Evolutionary conservation across 1,284 basidiomycete genomes (phyloP).

Genomic region (Inonotus obliquus): DNA sequence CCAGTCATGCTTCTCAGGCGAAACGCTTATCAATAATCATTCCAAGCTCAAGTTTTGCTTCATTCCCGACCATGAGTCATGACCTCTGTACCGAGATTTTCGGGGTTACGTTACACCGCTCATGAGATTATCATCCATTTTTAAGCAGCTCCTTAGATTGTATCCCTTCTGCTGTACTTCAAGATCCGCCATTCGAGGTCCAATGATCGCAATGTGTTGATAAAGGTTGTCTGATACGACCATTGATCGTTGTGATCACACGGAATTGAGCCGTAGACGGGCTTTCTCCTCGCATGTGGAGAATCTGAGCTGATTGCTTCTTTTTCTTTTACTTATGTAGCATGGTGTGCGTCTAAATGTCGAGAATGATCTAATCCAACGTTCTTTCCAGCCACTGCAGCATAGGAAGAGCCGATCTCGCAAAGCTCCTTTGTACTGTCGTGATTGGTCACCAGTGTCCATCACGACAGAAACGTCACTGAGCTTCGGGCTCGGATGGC

Average conservation of each 20-base stretch:
- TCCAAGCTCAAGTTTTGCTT: background rate
- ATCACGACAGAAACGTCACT: background rate
- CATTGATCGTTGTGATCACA: background rate
- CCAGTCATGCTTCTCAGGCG: background rate
- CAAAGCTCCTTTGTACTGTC: background rate
- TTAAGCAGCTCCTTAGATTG: background rate
- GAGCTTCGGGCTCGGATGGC: background rate
- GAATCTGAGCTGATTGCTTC: background rate
- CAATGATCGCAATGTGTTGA: background rate
- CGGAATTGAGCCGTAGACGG: background rate
- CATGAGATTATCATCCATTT: background rate
- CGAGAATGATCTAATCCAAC: background rate
- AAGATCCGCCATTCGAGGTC: background rate
- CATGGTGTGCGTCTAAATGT: too few species aligned
- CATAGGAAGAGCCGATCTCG: background rate
- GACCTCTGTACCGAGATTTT: background rate
- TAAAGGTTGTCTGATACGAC: background rate
- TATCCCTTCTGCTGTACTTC: background rate
- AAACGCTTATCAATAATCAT: background rate
- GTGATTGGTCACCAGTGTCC: background rate
- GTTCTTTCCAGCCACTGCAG: background rate
- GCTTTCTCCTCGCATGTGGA: background rate
- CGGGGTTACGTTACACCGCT: background rate
- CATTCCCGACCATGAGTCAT: background rate
- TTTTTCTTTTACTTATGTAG: background rate